Evolutionary conservation across 495 filamentous ascomycete species (phyloP).

Genomic region (Penicillium herquei): DNA sequence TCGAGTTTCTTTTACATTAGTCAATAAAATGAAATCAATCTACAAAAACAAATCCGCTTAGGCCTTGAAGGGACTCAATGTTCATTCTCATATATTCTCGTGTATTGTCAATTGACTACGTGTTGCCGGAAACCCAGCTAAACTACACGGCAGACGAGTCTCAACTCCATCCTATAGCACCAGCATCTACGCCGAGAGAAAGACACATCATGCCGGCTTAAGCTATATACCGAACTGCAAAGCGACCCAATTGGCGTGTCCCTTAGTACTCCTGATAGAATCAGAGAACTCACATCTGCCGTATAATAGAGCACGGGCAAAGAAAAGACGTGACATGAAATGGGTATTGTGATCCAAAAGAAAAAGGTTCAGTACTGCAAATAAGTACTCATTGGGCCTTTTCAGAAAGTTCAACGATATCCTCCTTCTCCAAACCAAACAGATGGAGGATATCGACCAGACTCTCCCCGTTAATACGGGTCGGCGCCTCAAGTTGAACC

Average conservation of each 20-base stretch:
- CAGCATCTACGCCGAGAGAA: background rate
- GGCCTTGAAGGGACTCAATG: background rate
- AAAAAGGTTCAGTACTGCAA: background rate
- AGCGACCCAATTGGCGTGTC: background rate
- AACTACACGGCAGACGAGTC: background rate
- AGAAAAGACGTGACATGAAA: background rate
- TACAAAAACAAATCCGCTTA: too few species aligned
- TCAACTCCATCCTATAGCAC: background rate
- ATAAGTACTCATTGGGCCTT: conserved; percentile 13
- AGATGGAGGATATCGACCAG: conserved; percentile 81
- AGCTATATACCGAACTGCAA: background rate
- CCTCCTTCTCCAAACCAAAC: conserved; percentile 70
- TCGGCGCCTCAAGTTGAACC: conserved; percentile 83
- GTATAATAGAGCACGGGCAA: too few species aligned
- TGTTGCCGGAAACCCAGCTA: background rate
- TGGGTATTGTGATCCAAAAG: conserved; percentile 6
- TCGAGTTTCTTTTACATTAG: too few species aligned
- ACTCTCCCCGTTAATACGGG: conserved; percentile 75
- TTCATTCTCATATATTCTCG: background rate
- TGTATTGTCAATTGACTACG: conserved; percentile 3
- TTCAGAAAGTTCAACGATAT: conserved; percentile 52
- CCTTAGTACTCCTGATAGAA: background rate
- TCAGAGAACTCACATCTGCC: too few species aligned
- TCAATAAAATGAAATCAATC: too few species aligned
- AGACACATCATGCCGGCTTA: background rate